These are phyloP conservation scores for Apiospora koreana DNA, from an alignment of 2,329 filamentous ascomycete genomes.

Conservation along the genomic window DNA sequence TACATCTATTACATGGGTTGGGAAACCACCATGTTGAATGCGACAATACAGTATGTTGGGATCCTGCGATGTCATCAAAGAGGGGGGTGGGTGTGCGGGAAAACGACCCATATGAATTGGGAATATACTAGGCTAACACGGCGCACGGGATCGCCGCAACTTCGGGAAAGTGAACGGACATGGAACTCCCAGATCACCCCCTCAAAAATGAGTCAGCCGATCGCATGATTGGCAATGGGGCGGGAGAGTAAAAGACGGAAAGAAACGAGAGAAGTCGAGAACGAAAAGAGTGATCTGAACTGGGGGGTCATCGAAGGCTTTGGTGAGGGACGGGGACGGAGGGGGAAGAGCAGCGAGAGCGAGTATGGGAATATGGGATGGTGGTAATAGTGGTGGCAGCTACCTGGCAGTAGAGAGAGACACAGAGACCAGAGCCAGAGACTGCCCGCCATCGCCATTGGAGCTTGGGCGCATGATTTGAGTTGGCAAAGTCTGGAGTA, in stretches of 20 bases:
- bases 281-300: conserved; percentile 19
- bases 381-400: background rate
- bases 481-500: conserved; percentile 21
- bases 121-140: conserved; percentile 21
- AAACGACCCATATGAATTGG: conserved; percentile 8
- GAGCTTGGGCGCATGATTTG: conserved; percentile 13
- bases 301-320: conserved; percentile 15
- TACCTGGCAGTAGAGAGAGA: background rate
- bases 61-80: conserved; percentile 17
- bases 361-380: conserved; percentile 15
- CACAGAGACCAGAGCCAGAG: no score
- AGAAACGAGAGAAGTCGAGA: conserved; percentile 29
- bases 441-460: no score
- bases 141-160: conserved; percentile 13
- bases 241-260: conserved; percentile 22
- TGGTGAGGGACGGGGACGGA: conserved; percentile 17
- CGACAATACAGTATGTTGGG: background rate
- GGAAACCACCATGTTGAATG: conserved; percentile 5
- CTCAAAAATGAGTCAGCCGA: conserved; percentile 29
- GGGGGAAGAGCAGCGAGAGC: conserved; percentile 15
- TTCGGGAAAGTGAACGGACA: background rate
- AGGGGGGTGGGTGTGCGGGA: conserved; percentile 4
- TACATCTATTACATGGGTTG: conserved; percentile 2
- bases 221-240: conserved; percentile 25
- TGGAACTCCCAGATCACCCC: background rate